phyloP scores from a whole-genome alignment of 2,329 filamentous ascomycete genomes.

The Calcarisporium arbuscula region DNA sequence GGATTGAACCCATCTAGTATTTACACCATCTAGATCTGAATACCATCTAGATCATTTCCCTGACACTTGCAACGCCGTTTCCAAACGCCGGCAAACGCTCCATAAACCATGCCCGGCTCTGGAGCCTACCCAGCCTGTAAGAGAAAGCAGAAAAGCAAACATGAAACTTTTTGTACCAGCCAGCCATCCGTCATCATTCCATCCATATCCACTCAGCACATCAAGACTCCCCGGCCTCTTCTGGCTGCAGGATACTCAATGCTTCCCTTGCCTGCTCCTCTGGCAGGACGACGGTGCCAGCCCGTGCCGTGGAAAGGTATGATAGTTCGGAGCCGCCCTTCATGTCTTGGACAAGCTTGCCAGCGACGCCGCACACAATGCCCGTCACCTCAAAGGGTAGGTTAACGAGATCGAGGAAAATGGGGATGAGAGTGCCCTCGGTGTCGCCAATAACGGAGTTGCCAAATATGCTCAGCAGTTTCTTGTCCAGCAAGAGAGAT shows the following conservation, averaged over 20 bases:
- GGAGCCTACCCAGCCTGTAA: too few relatives aligned
- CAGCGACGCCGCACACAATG: slow-evolving; percentile 91
- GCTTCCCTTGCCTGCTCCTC: slow-evolving; percentile 68
- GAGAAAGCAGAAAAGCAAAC: too few relatives aligned
- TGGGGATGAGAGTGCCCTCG: slow-evolving; percentile 69
- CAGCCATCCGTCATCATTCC: too few relatives aligned
- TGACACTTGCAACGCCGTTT: too few relatives aligned
- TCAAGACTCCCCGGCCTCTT: too few relatives aligned
- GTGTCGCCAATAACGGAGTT: slow-evolving; percentile 71
- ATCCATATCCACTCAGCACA: too few relatives aligned
- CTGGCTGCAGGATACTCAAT: slow-evolving; percentile 64
- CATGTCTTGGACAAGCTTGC: slow-evolving; percentile 66
- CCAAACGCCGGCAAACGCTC: too few relatives aligned
- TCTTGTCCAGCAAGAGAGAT: slow-evolving; percentile 65
- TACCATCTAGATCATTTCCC: too few relatives aligned
- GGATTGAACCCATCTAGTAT: too few relatives aligned
- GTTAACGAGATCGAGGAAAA: slow-evolving; percentile 77
- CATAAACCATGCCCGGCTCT: too few relatives aligned
- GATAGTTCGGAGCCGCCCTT: slow-evolving; percentile 66
- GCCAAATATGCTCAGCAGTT: slow-evolving; percentile 58
- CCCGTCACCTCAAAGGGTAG: slow-evolving; percentile 85
- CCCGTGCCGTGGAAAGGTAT: slow-evolving; percentile 82
- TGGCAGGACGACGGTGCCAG: slow-evolving; percentile 82
- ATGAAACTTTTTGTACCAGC: too few relatives aligned
- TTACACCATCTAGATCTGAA: too few relatives aligned